Evolutionary conservation across 176 grass and related monocot species (phyloP).

Genomic region (Oryza officinalis): DNA sequence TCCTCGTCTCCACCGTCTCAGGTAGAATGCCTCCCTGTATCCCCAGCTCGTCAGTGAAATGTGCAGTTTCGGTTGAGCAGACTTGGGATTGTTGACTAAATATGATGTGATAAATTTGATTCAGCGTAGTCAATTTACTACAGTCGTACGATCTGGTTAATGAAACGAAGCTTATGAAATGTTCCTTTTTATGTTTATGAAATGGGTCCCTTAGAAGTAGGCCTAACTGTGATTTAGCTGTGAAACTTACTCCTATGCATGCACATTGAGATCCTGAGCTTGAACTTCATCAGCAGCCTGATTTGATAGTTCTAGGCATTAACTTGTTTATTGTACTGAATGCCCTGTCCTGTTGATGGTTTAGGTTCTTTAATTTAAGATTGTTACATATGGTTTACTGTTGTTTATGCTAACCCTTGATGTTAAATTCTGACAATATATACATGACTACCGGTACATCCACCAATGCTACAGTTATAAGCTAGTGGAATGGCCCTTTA

Average conservation of each 20-base stretch:
- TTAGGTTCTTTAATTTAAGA: neutral
- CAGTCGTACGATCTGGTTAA: neutral
- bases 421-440: neutral
- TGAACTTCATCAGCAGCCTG: neutral
- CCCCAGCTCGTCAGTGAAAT: constrained; percentile 15
- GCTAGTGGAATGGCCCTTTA: neutral
- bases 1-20: constrained; percentile 58
- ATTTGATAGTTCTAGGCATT: neutral
- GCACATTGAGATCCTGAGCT: neutral
- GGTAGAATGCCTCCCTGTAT: constrained; percentile 13
- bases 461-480: neutral
- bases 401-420: neutral
- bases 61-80: neutral
- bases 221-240: neutral
- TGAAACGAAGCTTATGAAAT: neutral
- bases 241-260: neutral
- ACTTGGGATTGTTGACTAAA: neutral
- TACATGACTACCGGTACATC: neutral
- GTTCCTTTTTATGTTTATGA: neutral
- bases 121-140: neutral
- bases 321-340: neutral
- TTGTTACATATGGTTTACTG: neutral
- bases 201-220: neutral
- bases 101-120: neutral
- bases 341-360: neutral